Conservation (phyloP, 148 eudicot genomes). For the Suaeda aralocaspica region DNA sequence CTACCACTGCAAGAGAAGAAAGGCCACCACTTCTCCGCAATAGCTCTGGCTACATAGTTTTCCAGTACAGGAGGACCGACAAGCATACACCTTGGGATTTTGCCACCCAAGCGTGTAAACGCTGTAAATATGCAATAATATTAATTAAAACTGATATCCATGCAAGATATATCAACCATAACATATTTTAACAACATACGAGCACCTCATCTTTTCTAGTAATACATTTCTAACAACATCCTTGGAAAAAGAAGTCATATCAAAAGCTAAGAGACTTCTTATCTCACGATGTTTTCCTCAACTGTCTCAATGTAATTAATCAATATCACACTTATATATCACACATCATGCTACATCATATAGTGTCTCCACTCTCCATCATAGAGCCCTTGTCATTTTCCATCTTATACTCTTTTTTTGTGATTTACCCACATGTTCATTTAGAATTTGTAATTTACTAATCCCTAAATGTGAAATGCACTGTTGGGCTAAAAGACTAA, state of each 20-base stretch:
- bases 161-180: background rate
- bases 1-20: conserved; percentile 99
- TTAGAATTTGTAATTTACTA: no score
- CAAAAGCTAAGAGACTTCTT: background rate
- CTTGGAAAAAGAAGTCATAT: background rate
- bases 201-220: background rate
- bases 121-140: conserved; percentile 39
- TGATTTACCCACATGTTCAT: no score
- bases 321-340: no score
- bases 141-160: conserved; percentile 15
- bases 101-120: conserved; percentile 98
- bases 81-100: conserved; percentile 99
- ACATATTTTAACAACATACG: background rate
- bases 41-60: conserved; percentile 99
- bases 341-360: no score
- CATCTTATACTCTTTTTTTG: no score
- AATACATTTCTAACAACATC: no score
- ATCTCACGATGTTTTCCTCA: no score
- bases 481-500: no score
- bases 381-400: no score
- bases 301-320: no score
- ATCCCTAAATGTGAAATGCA: no score
- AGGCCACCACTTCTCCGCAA: conserved; percentile 99
- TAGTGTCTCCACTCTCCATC: no score
- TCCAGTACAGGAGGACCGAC: conserved; percentile 99